Evolutionary conservation across 2,329 filamentous ascomycete species (phyloP), one percentile per base, ranked within the genome.

Genomic region (Alternaria angustiovoidea): DNA sequence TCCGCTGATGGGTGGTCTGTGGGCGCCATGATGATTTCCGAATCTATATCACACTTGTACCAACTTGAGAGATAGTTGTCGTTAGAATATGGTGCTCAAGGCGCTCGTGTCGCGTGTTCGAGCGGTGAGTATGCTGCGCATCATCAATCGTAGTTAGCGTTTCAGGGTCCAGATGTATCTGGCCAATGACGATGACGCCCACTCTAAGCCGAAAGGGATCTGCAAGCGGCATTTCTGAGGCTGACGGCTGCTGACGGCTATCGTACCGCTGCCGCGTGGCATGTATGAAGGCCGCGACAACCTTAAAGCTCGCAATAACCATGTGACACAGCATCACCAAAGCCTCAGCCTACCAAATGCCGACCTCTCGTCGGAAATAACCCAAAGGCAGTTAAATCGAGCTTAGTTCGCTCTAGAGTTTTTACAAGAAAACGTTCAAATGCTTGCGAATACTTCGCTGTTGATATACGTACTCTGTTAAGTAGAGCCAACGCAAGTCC

Each of bases 141-240:
- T 57, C 51, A 56, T 51, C 46, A 38, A 44, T 32, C 39, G 46
- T 39, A 49, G 62, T 52, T 58, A 62, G 66, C 63, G 58, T 56
- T 64, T 55, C 74, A 74, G 71, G 74, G 74, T 75, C 72, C 68
- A 72, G 61, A 18, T 43, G 54, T 32, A 66, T 61, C 56, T 55
- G 44, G 49, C 72, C 71, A 74, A 75, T 74, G 18, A 66, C 57
- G 57, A 26, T 51, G 42, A 38, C 30, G 43, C 2, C 63, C 65
- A 24, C 71, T 69, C 59, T 26, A 66, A 62, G 61, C 55, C 57
- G 24, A 41, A 28, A 7, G 44, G n/a, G 55, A 55, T 59, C 51
- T 65, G 60, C 63, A 70, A 49, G 61, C 63, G 54, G 60, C 49
- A 43, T 18, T 28, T 6, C 16, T 54, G 54, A 26, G 54, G 54